phyloP scores from a whole-genome alignment of 1,284 basidiomycete genomes.

The Singerocomus inundabilis region DNA sequence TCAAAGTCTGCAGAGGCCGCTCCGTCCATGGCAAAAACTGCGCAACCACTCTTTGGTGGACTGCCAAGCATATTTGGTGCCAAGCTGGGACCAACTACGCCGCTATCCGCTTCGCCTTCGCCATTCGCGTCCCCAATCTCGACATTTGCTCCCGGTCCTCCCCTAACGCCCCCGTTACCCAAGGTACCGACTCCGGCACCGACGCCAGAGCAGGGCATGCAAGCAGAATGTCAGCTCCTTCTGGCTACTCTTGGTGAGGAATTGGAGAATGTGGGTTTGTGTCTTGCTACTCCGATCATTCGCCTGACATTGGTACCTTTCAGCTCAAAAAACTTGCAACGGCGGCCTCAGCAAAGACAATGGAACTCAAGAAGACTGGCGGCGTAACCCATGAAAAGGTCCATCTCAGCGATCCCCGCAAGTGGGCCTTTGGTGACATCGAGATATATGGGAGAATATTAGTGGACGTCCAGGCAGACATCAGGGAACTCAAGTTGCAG shows the following conservation, averaged over 20 bases:
- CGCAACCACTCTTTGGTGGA: slow-evolving; percentile 8
- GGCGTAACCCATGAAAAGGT: slow-evolving; percentile 41
- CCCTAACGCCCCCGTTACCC: slow-evolving; percentile 8
- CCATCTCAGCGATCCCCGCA: slow-evolving; percentile 46
- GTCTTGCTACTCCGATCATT: neutral
- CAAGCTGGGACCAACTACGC: slow-evolving; percentile 11
- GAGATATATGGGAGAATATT: slow-evolving; percentile 51
- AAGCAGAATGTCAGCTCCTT: slow-evolving; percentile 54
- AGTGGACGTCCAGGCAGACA: slow-evolving; percentile 47
- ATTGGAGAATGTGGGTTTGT: slow-evolving; percentile 47
- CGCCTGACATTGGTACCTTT: neutral
- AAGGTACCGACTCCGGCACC: slow-evolving; percentile 19
- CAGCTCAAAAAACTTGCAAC: slow-evolving; percentile 46
- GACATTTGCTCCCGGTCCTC: slow-evolving; percentile 1
- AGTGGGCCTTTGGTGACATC: slow-evolving; percentile 57
- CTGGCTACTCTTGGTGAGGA: slow-evolving; percentile 46
- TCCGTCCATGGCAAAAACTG: neutral
- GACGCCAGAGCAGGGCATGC: slow-evolving; percentile 55
- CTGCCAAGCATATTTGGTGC: slow-evolving; percentile 9
- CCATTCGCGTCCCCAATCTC: slow-evolving; percentile 2
- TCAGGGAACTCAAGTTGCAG: slow-evolving; percentile 48
- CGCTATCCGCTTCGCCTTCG: slow-evolving; percentile 7
- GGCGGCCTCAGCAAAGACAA: slow-evolving; percentile 32
- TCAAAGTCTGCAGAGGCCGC: slow-evolving; percentile 11
- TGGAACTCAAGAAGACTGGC: slow-evolving; percentile 35